Conservation (phyloP, 352 stramenopile genomes). For the Phytophthora fragariaefolia region DNA sequence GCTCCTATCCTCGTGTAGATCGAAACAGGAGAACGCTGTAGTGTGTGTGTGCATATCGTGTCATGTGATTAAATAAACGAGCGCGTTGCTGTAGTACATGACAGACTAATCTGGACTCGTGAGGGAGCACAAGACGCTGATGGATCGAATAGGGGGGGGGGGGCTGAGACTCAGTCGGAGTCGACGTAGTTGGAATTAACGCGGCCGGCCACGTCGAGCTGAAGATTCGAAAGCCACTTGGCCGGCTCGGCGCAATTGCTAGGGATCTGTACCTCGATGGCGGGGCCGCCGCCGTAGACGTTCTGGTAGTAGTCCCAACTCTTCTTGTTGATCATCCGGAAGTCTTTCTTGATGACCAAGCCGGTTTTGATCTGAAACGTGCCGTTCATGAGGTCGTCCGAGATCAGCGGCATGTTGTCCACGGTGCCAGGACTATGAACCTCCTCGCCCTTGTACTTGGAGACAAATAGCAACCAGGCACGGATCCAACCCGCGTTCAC, state of each 20-base stretch:
- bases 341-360: slow-evolving; percentile 74
- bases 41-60: slow-evolving; percentile 24
- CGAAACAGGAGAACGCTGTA: slow-evolving; percentile 2
- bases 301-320: slow-evolving; percentile 82
- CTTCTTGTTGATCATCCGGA: slow-evolving; percentile 81
- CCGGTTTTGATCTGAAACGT: slow-evolving; percentile 69
- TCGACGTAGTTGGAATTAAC: slow-evolving; percentile 76
- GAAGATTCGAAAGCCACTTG: slow-evolving; percentile 58
- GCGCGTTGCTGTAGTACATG: slow-evolving; percentile 41
- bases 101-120: slow-evolving; percentile 20
- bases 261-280: slow-evolving; percentile 75
- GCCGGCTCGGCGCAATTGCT: slow-evolving; percentile 55
- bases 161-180: slow-evolving; percentile 28
- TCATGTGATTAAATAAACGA: slow-evolving; percentile 48
- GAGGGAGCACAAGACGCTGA: slow-evolving; percentile 5
- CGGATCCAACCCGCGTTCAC: slow-evolving; percentile 72
- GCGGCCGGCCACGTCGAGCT: slow-evolving; percentile 57
- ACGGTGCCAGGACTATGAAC: slow-evolving; percentile 62
- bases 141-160: background rate
- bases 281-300: slow-evolving; percentile 72
- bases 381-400: slow-evolving; percentile 67
- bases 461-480: slow-evolving; percentile 76
- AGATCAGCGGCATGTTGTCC: slow-evolving; percentile 80
- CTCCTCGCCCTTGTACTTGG: slow-evolving; percentile 72
- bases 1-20: slow-evolving; percentile 27